phyloP scores from a whole-genome alignment of 2,329 filamentous ascomycete species.

The Aspergillus neoniger region DNA sequence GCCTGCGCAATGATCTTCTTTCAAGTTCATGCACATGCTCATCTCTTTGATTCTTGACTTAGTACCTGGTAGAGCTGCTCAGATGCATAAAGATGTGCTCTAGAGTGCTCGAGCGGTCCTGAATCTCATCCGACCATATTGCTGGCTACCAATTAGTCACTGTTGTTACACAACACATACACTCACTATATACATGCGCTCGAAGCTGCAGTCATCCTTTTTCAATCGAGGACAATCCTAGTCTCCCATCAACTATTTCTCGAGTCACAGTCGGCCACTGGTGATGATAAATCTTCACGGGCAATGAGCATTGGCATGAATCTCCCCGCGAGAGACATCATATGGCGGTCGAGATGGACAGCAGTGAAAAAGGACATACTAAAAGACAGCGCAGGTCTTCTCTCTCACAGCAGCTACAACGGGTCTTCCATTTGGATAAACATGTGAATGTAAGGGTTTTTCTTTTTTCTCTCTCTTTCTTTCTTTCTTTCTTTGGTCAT shows the following conservation, averaged over 20 bases:
- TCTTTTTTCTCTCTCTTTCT: not conserved
- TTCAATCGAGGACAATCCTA: no score
- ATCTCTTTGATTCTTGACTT: not conserved
- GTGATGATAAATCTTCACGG: not conserved
- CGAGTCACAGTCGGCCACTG: no score
- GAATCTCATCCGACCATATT: not conserved
- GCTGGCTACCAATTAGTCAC: not conserved
- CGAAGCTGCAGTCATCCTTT: no score
- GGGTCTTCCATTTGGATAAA: conserved; percentile 24
- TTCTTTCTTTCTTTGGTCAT: not conserved
- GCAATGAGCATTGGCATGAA: not conserved
- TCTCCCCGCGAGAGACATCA: not conserved
- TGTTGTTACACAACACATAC: not conserved
- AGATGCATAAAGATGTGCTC: not conserved
- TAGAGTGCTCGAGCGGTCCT: not conserved
- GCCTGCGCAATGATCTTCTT: not conserved
- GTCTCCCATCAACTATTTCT: no score
- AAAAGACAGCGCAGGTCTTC: conserved; percentile 23
- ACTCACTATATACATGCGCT: no score
- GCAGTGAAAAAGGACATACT: conserved; percentile 3
- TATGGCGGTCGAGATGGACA: conserved; percentile 11
- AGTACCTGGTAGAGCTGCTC: not conserved
- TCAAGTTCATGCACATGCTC: not conserved
- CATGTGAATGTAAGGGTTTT: conserved; percentile 18
- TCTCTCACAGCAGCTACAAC: conserved; percentile 25